A percentile compares a stretch with the other conserved stretches of the same genome.
Conservation (phyloP, 106 monocot species). For the Narthecium ossifragum region DNA sequence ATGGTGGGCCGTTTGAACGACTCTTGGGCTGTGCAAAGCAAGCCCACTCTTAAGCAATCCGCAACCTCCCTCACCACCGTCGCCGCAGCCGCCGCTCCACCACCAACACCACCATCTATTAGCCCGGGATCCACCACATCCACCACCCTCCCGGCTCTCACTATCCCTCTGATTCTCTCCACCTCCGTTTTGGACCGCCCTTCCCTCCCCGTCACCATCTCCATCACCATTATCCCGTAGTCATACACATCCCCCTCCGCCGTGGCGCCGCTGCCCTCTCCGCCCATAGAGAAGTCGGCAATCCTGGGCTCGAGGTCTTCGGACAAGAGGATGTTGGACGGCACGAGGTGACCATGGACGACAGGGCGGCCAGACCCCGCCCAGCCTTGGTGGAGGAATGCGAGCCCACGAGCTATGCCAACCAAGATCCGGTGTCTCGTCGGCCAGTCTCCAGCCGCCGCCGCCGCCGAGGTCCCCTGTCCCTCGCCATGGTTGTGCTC, state of each 20-base stretch:
- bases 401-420: conserved; percentile 72
- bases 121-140: conserved; percentile 42
- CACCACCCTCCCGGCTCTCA: conserved; percentile 27
- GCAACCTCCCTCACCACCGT: conserved; percentile 51
- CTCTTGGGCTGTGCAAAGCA: conserved; percentile 60
- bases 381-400: conserved; percentile 91
- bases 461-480: not conserved
- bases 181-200: conserved; percentile 33
- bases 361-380: conserved; percentile 41
- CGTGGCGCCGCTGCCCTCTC: conserved; percentile 3
- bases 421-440: conserved; percentile 67
- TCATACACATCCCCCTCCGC: conserved; percentile 60
- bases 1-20: conserved; percentile 67
- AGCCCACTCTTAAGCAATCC: conserved; percentile 57
- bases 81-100: conserved; percentile 9
- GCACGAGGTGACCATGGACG: conserved; percentile 60
- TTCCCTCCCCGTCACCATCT: conserved; percentile 58
- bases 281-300: conserved; percentile 29
- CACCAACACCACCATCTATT: no score
- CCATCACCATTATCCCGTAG: conserved; percentile 68
- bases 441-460: conserved; percentile 37
- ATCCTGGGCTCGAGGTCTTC: conserved; percentile 69
- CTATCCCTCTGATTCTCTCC: conserved; percentile 33
- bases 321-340: conserved; percentile 63
- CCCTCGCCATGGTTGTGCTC: conserved; percentile 9